Base-by-base conservation (phyloP, 129 eudicot species). In the Flaveria bidentis region DNA sequence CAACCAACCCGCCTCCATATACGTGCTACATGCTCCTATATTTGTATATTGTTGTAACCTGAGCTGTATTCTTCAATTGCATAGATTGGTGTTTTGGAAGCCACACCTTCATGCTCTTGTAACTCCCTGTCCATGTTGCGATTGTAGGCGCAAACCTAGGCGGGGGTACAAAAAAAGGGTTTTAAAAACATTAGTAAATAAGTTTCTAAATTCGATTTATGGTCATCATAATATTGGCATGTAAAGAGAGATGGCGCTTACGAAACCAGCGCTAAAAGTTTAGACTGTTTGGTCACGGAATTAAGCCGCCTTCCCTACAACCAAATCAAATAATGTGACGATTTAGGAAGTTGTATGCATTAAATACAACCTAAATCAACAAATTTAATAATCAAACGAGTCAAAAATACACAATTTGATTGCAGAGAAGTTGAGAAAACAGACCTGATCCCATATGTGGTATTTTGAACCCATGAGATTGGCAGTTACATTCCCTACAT, bases 401-500 rank as follows among this genome's bases (percentile, higher is more conserved):
- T 69, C 8, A 41, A 66, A 17, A 28, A 28, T 28, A 28, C 30
- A 28, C 30, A 28, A 28, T 28, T 28, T 28, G 30, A 36, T 5
- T 30, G 17, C 2, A 36, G 28, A 14, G 6, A 36, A 36, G 41
- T 36, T 36, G 41, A 36, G 41, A 36, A 36, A 36, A 36, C 41
- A 36, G 41, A 91, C 97, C 97, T 94, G 97, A 77, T 89, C 93
- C 96, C 97, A 84, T 51, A 94, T 82, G 23, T 84, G 78, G 81
- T 94, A 94, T 78, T 87, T 91, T 26, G 97, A 89, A 58, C 99
- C 99, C 84, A 94, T 69, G 72, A 94, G 81, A 83, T 94, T 94
- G 71, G 92, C 87, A 33, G 97, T 89, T 20, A 94, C 86, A 47
- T 74, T 66, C 36, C 99, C 97, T 12, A 89, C 86, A 66, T 83